phyloP scores from a whole-genome alignment of 2,329 filamentous ascomycete genomes.

The Ceratocystis variospora region DNA sequence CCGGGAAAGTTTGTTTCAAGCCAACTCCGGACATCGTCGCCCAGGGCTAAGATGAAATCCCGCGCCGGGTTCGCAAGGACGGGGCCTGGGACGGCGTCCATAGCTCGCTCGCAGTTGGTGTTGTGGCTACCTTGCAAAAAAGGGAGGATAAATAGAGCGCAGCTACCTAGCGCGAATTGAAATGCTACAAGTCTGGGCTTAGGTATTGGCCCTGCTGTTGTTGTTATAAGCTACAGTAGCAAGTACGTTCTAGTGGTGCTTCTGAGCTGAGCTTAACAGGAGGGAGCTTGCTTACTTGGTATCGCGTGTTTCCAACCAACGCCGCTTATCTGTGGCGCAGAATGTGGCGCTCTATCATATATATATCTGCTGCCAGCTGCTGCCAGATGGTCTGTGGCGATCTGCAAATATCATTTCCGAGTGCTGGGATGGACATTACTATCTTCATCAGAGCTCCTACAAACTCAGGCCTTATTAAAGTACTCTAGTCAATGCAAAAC shows the following conservation, averaged over 20 bases:
- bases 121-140: not conserved
- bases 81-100: slow-evolving; percentile 1
- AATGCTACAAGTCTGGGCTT: not conserved
- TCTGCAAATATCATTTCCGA: too few relatives aligned
- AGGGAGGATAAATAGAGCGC: not conserved
- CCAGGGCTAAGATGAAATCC: slow-evolving; percentile 9
- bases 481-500: not conserved
- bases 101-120: not conserved
- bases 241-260: too few relatives aligned
- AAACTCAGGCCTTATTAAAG: not conserved
- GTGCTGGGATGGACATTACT: not conserved
- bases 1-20: slow-evolving; percentile 9
- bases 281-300: too few relatives aligned
- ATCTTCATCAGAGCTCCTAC: not conserved
- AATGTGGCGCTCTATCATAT: too few relatives aligned
- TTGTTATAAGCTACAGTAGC: too few relatives aligned
- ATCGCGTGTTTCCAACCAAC: too few relatives aligned
- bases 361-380: too few relatives aligned
- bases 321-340: too few relatives aligned
- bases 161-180: not conserved
- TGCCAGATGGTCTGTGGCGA: too few relatives aligned
- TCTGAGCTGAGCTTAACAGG: too few relatives aligned
- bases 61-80: slow-evolving; percentile 13
- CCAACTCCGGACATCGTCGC: slow-evolving; percentile 11
- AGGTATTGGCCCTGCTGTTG: too few relatives aligned